Evolutionary conservation across 1,284 basidiomycete species (phyloP).

Genomic region (Rhodotorula mucilaginosa): DNA sequence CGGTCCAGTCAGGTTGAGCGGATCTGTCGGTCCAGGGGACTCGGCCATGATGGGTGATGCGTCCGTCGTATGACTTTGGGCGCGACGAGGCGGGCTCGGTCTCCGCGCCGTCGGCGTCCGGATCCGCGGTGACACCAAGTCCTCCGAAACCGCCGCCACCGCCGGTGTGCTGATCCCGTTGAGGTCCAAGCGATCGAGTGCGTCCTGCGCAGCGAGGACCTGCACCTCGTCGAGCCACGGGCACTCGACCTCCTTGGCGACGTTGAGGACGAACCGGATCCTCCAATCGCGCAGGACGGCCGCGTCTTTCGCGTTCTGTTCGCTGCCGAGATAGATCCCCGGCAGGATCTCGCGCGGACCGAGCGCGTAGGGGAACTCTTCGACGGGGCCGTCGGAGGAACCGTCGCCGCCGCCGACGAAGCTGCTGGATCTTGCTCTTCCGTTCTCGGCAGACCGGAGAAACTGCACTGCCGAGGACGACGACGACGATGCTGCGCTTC

Average conservation of each 20-base stretch:
- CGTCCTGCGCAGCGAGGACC: background rate
- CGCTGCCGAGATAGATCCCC: constrained; percentile 86
- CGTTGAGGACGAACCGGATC: constrained; percentile 83
- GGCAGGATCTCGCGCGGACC: constrained; percentile 88
- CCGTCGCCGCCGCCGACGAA: background rate
- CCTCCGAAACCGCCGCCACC: background rate
- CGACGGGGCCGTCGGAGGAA: constrained; percentile 15
- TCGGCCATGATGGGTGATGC: background rate
- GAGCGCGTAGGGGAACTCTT: constrained; percentile 65
- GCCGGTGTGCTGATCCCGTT: too few relatives aligned
- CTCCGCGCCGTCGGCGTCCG: background rate
- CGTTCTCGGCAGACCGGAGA: constrained; percentile 4
- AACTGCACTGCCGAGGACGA: constrained; percentile 21
- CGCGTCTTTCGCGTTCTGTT: constrained; percentile 85
- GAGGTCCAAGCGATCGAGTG: background rate
- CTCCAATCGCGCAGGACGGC: constrained; percentile 65
- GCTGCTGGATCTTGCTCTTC: background rate
- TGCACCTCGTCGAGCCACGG: constrained; percentile 53
- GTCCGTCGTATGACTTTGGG: background rate
- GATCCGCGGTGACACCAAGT: background rate
- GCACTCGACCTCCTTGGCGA: constrained; percentile 85
- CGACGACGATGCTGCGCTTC: background rate
- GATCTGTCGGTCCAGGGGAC: background rate
- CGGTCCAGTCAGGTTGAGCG: background rate
- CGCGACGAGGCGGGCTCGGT: background rate